Conservation (phyloP, 495 filamentous ascomycete species). For the Cercophora samala region DNA sequence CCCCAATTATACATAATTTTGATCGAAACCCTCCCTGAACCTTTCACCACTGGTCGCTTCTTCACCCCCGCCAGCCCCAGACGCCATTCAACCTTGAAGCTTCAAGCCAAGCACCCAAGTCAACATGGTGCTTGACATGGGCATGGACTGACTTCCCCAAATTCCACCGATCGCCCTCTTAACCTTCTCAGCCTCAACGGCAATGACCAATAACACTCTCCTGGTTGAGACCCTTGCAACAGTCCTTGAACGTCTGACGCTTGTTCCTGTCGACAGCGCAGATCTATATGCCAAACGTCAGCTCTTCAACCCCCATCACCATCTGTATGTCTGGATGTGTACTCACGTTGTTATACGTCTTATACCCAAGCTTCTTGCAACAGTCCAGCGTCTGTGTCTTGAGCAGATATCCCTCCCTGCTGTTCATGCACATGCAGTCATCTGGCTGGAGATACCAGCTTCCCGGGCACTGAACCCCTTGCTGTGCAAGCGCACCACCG, state of each 20-base stretch:
- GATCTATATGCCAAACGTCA: constrained; percentile 20
- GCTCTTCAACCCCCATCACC: background rate
- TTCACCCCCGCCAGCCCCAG: background rate
- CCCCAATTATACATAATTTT: background rate
- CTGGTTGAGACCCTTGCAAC: constrained; percentile 34
- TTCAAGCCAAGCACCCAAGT: background rate
- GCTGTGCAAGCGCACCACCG: constrained; percentile 19
- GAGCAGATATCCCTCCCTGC: constrained; percentile 26
- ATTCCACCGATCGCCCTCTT: background rate
- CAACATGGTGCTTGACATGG: background rate
- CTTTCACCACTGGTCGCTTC: background rate
- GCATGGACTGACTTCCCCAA: background rate
- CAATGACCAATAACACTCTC: constrained; percentile 38
- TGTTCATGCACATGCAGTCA: constrained; percentile 39
- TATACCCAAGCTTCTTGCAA: constrained; percentile 27
- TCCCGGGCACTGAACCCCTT: constrained; percentile 17
- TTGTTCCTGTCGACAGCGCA: constrained; percentile 29
- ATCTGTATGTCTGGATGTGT: background rate
- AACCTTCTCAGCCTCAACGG: constrained; percentile 18
- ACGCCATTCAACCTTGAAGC: background rate
- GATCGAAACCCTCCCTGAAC: background rate
- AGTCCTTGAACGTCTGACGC: constrained; percentile 33
- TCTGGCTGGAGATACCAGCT: constrained; percentile 32
- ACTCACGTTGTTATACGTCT: constrained; percentile 26
- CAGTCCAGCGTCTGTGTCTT: constrained; percentile 23